These are phyloP conservation scores for Wolfiporia cocos DNA, from an alignment of 1,284 basidiomycete genomes.

Conservation along the genomic window DNA sequence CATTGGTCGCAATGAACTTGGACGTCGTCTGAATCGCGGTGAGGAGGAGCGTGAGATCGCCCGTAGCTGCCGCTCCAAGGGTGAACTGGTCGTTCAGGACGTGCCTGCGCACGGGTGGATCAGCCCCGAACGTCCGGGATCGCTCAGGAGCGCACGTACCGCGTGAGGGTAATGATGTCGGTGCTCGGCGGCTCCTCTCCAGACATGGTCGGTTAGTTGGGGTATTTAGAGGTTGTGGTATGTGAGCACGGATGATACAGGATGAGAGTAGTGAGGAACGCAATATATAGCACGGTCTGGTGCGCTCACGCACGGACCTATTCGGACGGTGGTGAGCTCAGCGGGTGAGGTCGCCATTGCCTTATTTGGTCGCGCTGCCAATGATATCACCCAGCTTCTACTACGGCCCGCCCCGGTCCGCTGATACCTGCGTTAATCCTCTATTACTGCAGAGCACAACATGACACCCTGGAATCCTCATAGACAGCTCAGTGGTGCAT, in stretches of 20 bases:
- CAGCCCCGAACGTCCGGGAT: conserved; percentile 1
- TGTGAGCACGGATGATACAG: background rate
- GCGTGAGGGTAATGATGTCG: conserved; percentile 88
- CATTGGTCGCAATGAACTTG: conserved; percentile 98
- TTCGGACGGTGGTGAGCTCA: conserved; percentile 7
- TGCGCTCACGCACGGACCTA: conserved; percentile 2
- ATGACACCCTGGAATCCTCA: too few species aligned
- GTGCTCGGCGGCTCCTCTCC: conserved; percentile 71
- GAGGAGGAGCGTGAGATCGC: conserved; percentile 92
- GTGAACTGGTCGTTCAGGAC: conserved; percentile 81
- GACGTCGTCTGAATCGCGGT: conserved; percentile 95
- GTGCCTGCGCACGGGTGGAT: conserved; percentile 46
- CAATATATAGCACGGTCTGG: background rate
- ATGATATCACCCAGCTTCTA: too few species aligned
- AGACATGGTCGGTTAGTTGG: conserved; percentile 34
- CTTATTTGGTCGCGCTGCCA: background rate
- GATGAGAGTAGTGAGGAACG: background rate
- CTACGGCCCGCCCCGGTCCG: too few species aligned
- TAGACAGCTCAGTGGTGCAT: too few species aligned
- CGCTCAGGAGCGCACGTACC: conserved; percentile 39
- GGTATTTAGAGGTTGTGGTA: background rate
- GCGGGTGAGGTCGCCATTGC: conserved; percentile 4
- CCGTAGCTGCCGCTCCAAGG: conserved; percentile 76
- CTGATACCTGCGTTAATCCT: too few species aligned
- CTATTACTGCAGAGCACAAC: too few species aligned